A percentile compares a stretch with the other conserved stretches of the same genome.
These are phyloP conservation scores for Yarrowia porcina DNA, from an alignment of 805 yeast species.

Conservation along the genomic window DNA sequence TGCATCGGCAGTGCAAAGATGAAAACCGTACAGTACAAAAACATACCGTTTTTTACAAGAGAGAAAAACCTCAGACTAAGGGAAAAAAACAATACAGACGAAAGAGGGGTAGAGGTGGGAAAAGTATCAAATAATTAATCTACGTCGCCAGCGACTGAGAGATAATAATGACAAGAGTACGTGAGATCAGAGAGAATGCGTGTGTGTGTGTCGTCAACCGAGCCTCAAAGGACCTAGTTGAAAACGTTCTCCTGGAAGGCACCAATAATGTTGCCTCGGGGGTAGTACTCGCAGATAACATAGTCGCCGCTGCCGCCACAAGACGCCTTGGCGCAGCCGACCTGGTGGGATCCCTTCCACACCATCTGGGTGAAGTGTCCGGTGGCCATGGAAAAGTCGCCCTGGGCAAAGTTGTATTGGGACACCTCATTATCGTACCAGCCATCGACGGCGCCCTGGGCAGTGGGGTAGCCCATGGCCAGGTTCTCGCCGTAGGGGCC, in stretches of 20 bases:
- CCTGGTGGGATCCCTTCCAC: conserved; percentile 58
- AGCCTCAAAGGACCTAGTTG: background rate
- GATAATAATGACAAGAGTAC: conserved; percentile 18
- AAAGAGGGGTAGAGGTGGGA: background rate
- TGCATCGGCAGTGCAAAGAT: background rate
- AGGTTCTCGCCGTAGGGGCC: conserved; percentile 75
- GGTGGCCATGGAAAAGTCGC: conserved; percentile 44
- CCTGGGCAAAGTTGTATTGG: conserved; percentile 49
- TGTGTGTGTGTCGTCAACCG: background rate
- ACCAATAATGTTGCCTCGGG: conserved; percentile 60
- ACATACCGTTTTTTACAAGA: too few relatives aligned
- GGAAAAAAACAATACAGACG: background rate
- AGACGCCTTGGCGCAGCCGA: conserved; percentile 71
- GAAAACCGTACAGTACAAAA: too few relatives aligned
- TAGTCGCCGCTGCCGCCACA: conserved; percentile 58
- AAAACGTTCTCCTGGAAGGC: conserved; percentile 32
- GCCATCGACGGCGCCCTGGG: conserved; percentile 51
- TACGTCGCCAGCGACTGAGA: conserved; percentile 24
- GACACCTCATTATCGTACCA: conserved; percentile 73
- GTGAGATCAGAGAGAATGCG: background rate
- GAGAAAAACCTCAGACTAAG: background rate
- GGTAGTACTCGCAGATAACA: conserved; percentile 69
- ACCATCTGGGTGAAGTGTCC: conserved; percentile 83
- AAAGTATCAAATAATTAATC: conserved; percentile 14
- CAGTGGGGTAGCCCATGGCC: conserved; percentile 63